Conservation (phyloP, 192 early-diverging fungal species). For the Podochytrium sp. region DNA sequence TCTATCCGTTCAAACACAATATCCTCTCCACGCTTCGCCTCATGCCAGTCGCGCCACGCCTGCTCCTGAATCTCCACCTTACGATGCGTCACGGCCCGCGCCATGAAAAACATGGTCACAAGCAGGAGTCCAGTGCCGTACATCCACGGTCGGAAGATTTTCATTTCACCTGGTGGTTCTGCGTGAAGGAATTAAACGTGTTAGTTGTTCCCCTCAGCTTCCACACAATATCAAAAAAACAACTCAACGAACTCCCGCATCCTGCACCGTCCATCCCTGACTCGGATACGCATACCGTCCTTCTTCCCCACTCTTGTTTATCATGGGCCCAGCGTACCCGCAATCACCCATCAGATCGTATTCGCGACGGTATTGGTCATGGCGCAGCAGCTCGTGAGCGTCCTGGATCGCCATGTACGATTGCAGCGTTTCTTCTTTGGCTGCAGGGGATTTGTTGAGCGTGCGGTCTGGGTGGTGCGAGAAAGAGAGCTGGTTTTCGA, state of each 20-base stretch:
- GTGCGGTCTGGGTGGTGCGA: slow-evolving; percentile 10
- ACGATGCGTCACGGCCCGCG: not conserved
- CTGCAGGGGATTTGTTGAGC: not conserved
- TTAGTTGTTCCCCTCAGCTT: not conserved
- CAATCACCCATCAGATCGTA: not conserved
- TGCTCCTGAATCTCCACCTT: not conserved
- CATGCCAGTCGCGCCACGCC: slow-evolving; percentile 13
- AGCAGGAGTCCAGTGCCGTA: not conserved
- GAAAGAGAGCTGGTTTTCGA: not conserved
- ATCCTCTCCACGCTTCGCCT: not conserved
- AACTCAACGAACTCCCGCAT: slow-evolving; percentile 2
- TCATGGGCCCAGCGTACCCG: not conserved
- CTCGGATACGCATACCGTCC: not conserved
- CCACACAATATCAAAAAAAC: not conserved
- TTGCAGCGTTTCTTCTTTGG: not conserved
- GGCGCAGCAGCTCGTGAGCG: slow-evolving; percentile 4
- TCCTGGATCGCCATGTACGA: slow-evolving; percentile 6
- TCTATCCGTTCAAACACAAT: not conserved
- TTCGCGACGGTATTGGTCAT: not conserved
- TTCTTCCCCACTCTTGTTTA: not conserved
- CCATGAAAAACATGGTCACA: not conserved
- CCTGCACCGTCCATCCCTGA: not conserved
- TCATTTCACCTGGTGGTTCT: slow-evolving; percentile 9
- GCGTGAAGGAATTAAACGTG: not conserved
- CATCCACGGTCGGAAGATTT: slow-evolving; percentile 13